Conservation (phyloP, 2,329 filamentous ascomycete genomes). For the Phoma herbarum region DNA sequence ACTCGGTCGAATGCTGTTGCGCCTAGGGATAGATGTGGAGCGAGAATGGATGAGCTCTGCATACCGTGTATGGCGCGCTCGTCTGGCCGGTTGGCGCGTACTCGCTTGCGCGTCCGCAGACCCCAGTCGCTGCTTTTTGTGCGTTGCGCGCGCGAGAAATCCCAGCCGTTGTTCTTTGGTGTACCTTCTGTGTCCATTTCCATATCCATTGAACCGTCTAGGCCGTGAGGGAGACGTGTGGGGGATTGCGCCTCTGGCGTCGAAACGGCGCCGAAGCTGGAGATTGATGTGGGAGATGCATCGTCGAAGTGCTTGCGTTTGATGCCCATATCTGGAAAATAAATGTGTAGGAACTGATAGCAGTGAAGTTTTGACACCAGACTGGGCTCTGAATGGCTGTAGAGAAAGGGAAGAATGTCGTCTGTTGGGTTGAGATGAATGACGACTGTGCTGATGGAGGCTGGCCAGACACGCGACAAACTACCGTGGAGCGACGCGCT, state of each 20-base stretch:
- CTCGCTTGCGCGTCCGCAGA: conserved; percentile 66
- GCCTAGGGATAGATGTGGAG: too few relatives aligned
- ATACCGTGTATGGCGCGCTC: conserved; percentile 65
- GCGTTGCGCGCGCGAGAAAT: conserved; percentile 38
- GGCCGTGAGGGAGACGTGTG: conserved; percentile 29
- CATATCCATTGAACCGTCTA: conserved; percentile 37
- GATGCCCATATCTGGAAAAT: too few relatives aligned
- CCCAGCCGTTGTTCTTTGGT: conserved; percentile 32
- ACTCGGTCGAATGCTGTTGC: neutral
- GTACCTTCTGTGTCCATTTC: conserved; percentile 33
- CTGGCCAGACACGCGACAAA: conserved; percentile 33
- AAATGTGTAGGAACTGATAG: too few relatives aligned
- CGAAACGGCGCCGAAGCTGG: conserved; percentile 46
- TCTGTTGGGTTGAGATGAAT: conserved; percentile 18
- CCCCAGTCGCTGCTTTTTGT: conserved; percentile 56
- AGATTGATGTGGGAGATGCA: conserved; percentile 57
- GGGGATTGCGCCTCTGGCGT: conserved; percentile 45
- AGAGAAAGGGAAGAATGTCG: neutral
- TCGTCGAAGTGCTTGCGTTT: conserved; percentile 66
- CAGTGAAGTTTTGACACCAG: too few relatives aligned
- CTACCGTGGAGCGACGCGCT: conserved; percentile 29
- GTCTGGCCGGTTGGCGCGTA: conserved; percentile 66
- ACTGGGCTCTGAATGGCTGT: too few relatives aligned
- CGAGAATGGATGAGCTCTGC: neutral
- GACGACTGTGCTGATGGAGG: conserved; percentile 36